Evolutionary conservation across 2,329 filamentous ascomycete species (phyloP).

Genomic region (Phyllosticta capitalensis): DNA sequence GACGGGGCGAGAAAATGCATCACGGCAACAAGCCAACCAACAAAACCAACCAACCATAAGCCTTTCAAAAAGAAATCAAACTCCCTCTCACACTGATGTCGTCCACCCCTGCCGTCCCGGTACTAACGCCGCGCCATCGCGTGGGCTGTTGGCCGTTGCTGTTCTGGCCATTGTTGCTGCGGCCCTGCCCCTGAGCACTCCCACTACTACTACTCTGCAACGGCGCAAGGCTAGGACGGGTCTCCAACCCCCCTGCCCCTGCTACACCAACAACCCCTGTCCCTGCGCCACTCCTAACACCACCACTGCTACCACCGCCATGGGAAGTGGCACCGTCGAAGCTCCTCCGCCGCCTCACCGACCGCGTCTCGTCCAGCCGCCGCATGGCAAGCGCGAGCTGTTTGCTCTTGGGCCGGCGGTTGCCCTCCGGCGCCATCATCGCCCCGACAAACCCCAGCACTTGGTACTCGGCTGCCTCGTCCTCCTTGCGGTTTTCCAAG

Average conservation of each 20-base stretch:
- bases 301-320: too few relatives aligned
- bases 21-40: too few relatives aligned
- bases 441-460: slow-evolving; percentile 26
- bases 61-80: neutral
- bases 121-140: neutral
- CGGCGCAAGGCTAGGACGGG: neutral
- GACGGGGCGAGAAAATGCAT: too few relatives aligned
- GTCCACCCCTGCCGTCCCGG: too few relatives aligned
- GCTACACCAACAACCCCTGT: neutral
- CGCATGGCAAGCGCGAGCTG: slow-evolving; percentile 18
- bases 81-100: neutral
- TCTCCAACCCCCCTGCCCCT: neutral
- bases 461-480: slow-evolving; percentile 23
- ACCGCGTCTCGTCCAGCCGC: slow-evolving; percentile 21
- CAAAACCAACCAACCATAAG: too few relatives aligned
- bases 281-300: neutral
- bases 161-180: too few relatives aligned
- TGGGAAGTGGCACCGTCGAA: slow-evolving; percentile 22
- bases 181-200: neutral
- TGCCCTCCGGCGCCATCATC: slow-evolving; percentile 25
- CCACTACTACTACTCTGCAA: too few relatives aligned
- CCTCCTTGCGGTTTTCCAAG: slow-evolving; percentile 19
- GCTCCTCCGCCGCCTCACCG: slow-evolving; percentile 22
- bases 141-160: neutral
- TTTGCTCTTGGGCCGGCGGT: slow-evolving; percentile 26